Conservation (phyloP, 208 protist species). For the Trypanosoma conorhini region DNA sequence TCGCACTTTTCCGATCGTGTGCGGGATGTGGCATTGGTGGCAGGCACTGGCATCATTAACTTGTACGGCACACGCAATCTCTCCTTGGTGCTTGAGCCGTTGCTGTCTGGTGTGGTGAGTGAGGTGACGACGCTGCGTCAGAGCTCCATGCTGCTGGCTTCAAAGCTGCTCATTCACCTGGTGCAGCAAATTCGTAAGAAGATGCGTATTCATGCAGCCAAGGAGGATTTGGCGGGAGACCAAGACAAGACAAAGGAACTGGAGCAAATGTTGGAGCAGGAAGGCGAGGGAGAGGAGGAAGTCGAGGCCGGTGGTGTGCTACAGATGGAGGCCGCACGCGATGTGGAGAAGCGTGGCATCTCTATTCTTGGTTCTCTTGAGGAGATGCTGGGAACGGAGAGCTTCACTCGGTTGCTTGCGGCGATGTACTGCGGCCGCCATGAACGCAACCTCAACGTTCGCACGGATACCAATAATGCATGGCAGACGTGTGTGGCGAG, state of each 20-base stretch:
- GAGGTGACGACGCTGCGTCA: conserved; percentile 87
- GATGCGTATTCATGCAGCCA: conserved; percentile 72
- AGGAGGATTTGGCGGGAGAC: conserved; percentile 29
- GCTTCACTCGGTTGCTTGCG: conserved; percentile 70
- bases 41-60: conserved; percentile 89
- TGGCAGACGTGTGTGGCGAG: conserved; percentile 91
- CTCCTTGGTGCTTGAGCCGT: conserved; percentile 74
- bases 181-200: conserved; percentile 85
- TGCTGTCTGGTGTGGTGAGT: conserved; percentile 78
- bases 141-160: conserved; percentile 86
- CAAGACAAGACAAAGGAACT: conserved; percentile 33
- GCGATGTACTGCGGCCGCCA: conserved; percentile 86
- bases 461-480: conserved; percentile 79
- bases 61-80: conserved; percentile 88
- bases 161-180: conserved; percentile 90
- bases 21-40: conserved; percentile 82
- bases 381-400: conserved; percentile 73
- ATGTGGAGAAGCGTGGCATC: conserved; percentile 86
- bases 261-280: conserved; percentile 21
- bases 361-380: conserved; percentile 85
- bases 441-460: conserved; percentile 78
- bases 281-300: conserved; percentile 14
- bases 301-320: conserved; percentile 37
- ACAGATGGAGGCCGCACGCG: conserved; percentile 78
- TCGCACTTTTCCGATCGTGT: conserved; percentile 92